A percentile compares a stretch with the other conserved stretches of the same genome.
Evolutionary conservation across 2,329 filamentous ascomycete genomes (phyloP).

Genomic region (Phaeoacremonium minimum): DNA sequence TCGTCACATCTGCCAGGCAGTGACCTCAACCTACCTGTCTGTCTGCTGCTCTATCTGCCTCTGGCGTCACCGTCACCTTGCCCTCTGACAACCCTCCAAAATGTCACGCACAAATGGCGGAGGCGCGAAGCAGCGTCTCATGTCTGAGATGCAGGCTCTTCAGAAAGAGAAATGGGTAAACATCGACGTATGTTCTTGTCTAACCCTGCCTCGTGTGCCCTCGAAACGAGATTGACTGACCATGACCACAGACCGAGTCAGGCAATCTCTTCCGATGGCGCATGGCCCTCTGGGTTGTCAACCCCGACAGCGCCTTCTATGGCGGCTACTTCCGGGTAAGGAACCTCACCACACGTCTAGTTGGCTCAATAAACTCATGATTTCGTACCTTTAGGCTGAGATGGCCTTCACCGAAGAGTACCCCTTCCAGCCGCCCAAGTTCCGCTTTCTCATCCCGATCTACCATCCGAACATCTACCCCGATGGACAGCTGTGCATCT

Average conservation of each 20-base stretch:
- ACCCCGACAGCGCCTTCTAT: slow-evolving; percentile 86
- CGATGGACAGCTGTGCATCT: slow-evolving; percentile 90
- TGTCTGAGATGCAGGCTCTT: slow-evolving; percentile 81
- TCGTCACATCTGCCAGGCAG: too few species aligned
- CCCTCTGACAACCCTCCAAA: too few species aligned
- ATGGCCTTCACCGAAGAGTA: slow-evolving; percentile 89
- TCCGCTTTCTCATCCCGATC: slow-evolving; percentile 75
- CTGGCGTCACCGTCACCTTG: too few species aligned
- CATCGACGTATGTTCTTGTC: slow-evolving; percentile 61
- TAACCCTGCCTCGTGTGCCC: background rate
- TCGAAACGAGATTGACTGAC: background rate
- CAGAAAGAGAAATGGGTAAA: slow-evolving; percentile 91
- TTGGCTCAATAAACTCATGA: too few species aligned
- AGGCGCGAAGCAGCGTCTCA: slow-evolving; percentile 69
- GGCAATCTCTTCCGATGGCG: slow-evolving; percentile 86
- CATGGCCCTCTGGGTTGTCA: slow-evolving; percentile 86
- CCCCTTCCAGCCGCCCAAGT: slow-evolving; percentile 82
- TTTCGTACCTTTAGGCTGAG: slow-evolving; percentile 53
- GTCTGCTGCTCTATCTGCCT: too few species aligned
- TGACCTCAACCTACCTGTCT: too few species aligned
- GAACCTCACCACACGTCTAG: background rate
- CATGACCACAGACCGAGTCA: slow-evolving; percentile 57
- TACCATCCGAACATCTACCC: slow-evolving; percentile 93
- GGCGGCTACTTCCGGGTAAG: slow-evolving; percentile 80
- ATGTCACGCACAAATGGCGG: background rate